phyloP scores from a whole-genome alignment of 208 protist genomes.

The Leishmania gerbilli region DNA sequence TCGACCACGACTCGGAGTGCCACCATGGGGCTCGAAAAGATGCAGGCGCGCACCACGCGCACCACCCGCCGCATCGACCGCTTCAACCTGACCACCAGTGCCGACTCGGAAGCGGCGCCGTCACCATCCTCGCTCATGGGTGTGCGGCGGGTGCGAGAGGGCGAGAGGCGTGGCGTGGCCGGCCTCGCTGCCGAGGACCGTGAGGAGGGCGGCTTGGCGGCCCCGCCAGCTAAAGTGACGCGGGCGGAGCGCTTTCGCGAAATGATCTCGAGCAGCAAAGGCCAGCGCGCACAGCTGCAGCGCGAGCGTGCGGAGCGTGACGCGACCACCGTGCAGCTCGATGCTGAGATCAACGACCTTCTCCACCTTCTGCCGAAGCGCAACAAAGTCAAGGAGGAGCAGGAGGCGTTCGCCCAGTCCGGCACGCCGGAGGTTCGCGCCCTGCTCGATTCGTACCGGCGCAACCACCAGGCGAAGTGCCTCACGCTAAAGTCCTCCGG shows the following conservation, averaged over 20 bases:
- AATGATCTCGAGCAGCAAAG: slow-evolving; percentile 66
- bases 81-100: slow-evolving; percentile 31
- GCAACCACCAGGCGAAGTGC: slow-evolving; percentile 50
- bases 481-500: slow-evolving; percentile 49
- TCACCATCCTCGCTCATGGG: slow-evolving; percentile 23
- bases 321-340: slow-evolving; percentile 60
- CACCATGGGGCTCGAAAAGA: slow-evolving; percentile 27
- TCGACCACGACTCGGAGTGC: slow-evolving; percentile 38
- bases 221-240: slow-evolving; percentile 40
- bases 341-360: slow-evolving; percentile 66
- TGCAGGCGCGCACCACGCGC: slow-evolving; percentile 23
- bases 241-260: slow-evolving; percentile 69
- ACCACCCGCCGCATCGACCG: slow-evolving; percentile 39
- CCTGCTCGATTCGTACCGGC: slow-evolving; percentile 47
- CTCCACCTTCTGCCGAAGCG: slow-evolving; percentile 71
- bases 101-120: not conserved
- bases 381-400: slow-evolving; percentile 66
- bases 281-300: slow-evolving; percentile 58
- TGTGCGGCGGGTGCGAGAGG: slow-evolving; percentile 26
- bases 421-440: slow-evolving; percentile 68
- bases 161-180: slow-evolving; percentile 6
- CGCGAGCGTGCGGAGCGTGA: slow-evolving; percentile 67
- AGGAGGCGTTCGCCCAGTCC: slow-evolving; percentile 46
- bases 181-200: slow-evolving; percentile 13
- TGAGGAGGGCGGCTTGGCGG: not conserved